Percentiles rank a stretch among this genome's conserved stretches.
Evolutionary conservation across 495 filamentous ascomycete species (phyloP).

Genomic region (Letharia columbiana): DNA sequence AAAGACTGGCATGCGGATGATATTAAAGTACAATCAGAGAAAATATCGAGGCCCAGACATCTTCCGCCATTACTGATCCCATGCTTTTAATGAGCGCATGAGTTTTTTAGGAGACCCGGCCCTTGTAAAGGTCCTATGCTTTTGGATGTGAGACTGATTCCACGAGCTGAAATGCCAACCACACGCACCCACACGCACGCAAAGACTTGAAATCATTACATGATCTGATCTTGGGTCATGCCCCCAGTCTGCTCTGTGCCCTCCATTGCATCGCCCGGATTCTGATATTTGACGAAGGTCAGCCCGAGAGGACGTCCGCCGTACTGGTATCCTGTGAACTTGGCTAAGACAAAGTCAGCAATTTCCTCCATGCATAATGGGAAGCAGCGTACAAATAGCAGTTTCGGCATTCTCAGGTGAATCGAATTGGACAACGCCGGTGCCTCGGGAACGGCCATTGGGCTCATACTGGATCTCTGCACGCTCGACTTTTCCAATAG

Average conservation of each 20-base stretch:
- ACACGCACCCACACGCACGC: conserved; percentile 8
- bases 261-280: conserved; percentile 68
- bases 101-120: background rate
- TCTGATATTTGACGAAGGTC: conserved; percentile 84
- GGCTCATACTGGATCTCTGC: conserved; percentile 98
- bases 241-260: conserved; percentile 59
- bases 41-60: background rate
- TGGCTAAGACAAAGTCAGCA: conserved; percentile 43
- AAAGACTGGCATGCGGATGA: conserved; percentile 2
- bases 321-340: conserved; percentile 96
- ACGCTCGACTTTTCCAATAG: conserved; percentile 94
- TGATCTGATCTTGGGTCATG: conserved; percentile 94
- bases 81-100: conserved; percentile 2
- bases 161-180: conserved; percentile 6
- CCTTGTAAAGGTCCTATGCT: conserved; percentile 12
- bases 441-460: conserved; percentile 89
- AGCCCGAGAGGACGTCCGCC: conserved; percentile 90
- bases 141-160: background rate
- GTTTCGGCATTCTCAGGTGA: conserved; percentile 76
- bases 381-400: conserved; percentile 58
- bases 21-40: background rate
- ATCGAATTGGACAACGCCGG: conserved; percentile 91
- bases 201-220: conserved; percentile 45
- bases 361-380: conserved; percentile 16
- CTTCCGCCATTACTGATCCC: conserved; percentile 8